These are phyloP conservation scores for Prunus campanulata DNA, from an alignment of 306 rosid genomes.

Conservation along the genomic window DNA sequence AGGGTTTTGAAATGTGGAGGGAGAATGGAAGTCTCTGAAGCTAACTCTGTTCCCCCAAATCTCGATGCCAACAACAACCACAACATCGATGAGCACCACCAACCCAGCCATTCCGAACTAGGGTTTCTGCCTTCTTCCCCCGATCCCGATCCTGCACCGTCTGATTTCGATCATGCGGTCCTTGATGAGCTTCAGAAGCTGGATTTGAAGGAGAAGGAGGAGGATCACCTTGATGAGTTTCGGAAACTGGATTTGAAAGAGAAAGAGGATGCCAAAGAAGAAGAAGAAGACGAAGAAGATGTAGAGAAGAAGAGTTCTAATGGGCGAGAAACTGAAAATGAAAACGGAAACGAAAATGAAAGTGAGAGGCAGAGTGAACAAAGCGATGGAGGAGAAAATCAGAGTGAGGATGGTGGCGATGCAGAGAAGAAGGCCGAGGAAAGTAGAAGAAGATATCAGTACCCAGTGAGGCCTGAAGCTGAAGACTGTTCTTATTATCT, in stretches of 20 bases:
- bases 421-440: constrained; percentile 18
- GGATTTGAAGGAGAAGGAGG: constrained; percentile 40
- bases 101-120: constrained; percentile 5
- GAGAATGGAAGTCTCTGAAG: constrained; percentile 73
- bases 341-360: constrained; percentile 11
- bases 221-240: constrained; percentile 7
- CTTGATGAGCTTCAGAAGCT: constrained; percentile 15
- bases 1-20: constrained; percentile 99
- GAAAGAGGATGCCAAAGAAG: neutral
- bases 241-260: constrained; percentile 41
- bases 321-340: neutral
- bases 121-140: constrained; percentile 23
- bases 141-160: constrained; percentile 31
- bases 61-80: neutral
- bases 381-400: constrained; percentile 26
- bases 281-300: neutral
- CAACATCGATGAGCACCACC: neutral
- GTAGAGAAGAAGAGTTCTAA: constrained; percentile 17
- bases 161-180: constrained; percentile 33
- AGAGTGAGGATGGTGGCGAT: constrained; percentile 35
- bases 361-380: constrained; percentile 28
- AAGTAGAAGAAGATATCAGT: constrained; percentile 30
- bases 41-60: constrained; percentile 26
- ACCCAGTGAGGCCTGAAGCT: constrained; percentile 89
- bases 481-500: constrained; percentile 84